phyloP scores from a whole-genome alignment of 345 rosid species.

The Melaleuca alternifolia region DNA sequence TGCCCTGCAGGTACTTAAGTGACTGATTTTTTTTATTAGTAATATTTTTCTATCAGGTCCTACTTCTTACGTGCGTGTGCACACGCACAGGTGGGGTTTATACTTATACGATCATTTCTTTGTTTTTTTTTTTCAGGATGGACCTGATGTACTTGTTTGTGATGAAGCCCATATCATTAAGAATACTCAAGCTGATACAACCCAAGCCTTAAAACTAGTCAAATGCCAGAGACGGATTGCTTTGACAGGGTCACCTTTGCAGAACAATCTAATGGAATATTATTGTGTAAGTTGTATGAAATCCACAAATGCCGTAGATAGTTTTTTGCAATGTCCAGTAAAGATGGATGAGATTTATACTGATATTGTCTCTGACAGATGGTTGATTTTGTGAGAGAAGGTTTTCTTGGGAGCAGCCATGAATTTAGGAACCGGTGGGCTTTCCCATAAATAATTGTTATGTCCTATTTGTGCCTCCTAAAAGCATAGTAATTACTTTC shows the following conservation, averaged over 20 bases:
- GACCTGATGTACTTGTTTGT: slow-evolving; percentile 99
- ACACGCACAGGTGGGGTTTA: background rate
- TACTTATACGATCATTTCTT: background rate
- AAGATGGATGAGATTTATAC: background rate
- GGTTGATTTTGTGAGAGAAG: slow-evolving; percentile 99
- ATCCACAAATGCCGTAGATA: background rate
- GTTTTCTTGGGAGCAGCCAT: slow-evolving; percentile 98
- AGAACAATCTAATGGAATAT: slow-evolving; percentile 99
- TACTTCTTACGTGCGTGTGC: background rate
- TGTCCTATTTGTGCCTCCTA: slow-evolving; percentile 4
- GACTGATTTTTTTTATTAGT: background rate
- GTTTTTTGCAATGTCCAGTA: background rate
- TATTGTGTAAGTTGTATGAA: slow-evolving; percentile 63
- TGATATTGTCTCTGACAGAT: slow-evolving; percentile 46
- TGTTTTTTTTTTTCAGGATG: slow-evolving; percentile 45
- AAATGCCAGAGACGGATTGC: slow-evolving; percentile 99
- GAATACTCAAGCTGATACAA: slow-evolving; percentile 96
- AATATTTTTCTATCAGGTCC: background rate
- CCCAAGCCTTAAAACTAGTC: slow-evolving; percentile 92
- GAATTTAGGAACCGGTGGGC: slow-evolving; percentile 95
- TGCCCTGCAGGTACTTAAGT: slow-evolving; percentile 67
- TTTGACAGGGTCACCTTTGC: slow-evolving; percentile 98
- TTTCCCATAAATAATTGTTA: slow-evolving; percentile 7
- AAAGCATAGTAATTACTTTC: background rate
- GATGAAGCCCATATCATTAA: slow-evolving; percentile 98